phyloP scores from a whole-genome alignment of 139 green algal species.

The Protoeuglena noctilucae region DNA sequence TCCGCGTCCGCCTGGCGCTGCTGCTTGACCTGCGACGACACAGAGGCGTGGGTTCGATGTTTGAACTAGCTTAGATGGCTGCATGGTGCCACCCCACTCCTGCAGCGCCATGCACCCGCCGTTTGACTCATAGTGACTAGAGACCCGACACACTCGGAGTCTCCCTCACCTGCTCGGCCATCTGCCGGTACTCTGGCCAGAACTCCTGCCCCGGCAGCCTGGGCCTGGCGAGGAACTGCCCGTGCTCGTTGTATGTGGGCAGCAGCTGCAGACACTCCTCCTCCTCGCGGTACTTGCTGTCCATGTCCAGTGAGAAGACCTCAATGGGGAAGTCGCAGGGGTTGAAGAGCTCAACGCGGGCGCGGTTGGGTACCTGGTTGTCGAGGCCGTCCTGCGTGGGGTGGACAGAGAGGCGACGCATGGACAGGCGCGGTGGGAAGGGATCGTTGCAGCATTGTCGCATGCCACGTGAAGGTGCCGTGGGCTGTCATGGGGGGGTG shows the following conservation, averaged over 20 bases:
- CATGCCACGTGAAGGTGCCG: too few species aligned
- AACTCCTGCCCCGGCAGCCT: slow-evolving; percentile 28
- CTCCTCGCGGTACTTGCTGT: slow-evolving; percentile 41
- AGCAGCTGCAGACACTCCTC: too few species aligned
- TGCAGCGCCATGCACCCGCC: slow-evolving; percentile 25
- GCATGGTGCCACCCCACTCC: neutral
- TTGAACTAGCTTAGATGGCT: neutral
- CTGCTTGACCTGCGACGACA: neutral
- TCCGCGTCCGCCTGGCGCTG: neutral
- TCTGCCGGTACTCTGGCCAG: slow-evolving; percentile 34
- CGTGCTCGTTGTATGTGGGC: too few species aligned
- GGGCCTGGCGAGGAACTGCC: too few species aligned
- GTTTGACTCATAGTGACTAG: slow-evolving; percentile 8
- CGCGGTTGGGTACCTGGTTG: slow-evolving; percentile 25
- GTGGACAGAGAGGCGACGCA: too few species aligned
- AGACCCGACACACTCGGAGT: neutral
- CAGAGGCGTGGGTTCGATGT: too few species aligned
- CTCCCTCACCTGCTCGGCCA: slow-evolving; percentile 4
- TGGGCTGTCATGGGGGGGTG: too few species aligned
- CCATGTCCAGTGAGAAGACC: slow-evolving; percentile 53
- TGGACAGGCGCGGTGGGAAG: too few species aligned
- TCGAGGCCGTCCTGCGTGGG: too few species aligned
- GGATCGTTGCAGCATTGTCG: too few species aligned
- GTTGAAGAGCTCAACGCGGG: slow-evolving; percentile 32
- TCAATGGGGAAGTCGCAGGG: slow-evolving; percentile 28